Evolutionary conservation across 2,329 filamentous ascomycete species (phyloP).

Genomic region (Fusarium oxysporum): DNA sequence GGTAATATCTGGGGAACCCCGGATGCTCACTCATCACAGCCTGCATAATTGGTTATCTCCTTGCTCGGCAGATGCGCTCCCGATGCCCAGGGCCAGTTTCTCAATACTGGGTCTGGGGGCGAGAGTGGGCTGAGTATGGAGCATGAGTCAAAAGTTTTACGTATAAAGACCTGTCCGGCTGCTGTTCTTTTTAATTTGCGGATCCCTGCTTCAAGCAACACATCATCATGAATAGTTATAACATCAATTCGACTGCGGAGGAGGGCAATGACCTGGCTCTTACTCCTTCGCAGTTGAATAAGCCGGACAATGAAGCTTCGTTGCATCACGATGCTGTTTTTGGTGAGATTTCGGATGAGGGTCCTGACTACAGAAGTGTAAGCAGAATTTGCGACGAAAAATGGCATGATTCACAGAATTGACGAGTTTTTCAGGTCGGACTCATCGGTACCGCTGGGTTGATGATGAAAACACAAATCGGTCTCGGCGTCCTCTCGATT

Average conservation of each 20-base stretch:
- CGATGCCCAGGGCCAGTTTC: not conserved
- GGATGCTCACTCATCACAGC: not conserved
- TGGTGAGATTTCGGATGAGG: slow-evolving; percentile 45
- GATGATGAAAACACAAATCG: slow-evolving; percentile 62
- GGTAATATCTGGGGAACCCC: slow-evolving; percentile 6
- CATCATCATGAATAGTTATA: not conserved
- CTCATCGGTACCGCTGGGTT: slow-evolving; percentile 57
- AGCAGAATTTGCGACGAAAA: not conserved
- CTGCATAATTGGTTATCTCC: not conserved
- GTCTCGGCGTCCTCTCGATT: slow-evolving; percentile 61
- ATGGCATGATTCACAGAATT: not conserved
- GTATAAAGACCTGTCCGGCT: slow-evolving; percentile 6
- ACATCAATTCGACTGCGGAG: not conserved
- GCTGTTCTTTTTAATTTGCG: not conserved
- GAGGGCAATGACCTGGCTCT: not conserved
- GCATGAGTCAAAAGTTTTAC: slow-evolving; percentile 3
- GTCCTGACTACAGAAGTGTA: slow-evolving; percentile 49
- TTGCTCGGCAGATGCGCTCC: not conserved
- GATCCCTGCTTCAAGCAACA: not conserved
- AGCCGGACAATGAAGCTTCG: not conserved
- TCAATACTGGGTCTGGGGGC: slow-evolving; percentile 6
- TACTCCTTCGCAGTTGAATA: not conserved
- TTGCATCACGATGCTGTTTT: slow-evolving; percentile 46
- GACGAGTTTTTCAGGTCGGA: slow-evolving; percentile 45
- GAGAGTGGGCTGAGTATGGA: slow-evolving; percentile 13